These are phyloP conservation scores for Kokia cookei DNA, from an alignment of 441 rosid species.

Conservation along the genomic window DNA sequence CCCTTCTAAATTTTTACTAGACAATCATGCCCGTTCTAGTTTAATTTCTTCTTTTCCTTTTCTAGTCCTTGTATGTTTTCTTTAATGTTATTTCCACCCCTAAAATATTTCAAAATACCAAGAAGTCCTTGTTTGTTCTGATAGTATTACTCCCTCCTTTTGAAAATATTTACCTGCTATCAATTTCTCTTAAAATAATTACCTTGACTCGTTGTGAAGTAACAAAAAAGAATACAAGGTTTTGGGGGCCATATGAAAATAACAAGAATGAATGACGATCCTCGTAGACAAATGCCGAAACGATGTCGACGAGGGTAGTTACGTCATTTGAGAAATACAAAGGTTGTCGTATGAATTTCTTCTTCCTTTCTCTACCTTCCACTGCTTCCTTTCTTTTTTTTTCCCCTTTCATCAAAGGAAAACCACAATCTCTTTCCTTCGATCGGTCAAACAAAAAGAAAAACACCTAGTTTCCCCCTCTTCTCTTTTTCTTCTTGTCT, in stretches of 20 bases:
- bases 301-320: conserved; percentile 10
- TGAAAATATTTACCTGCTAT: too few relatives aligned
- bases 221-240: too few relatives aligned
- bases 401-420: conserved; percentile 10
- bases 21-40: conserved; percentile 7
- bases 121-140: background rate
- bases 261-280: background rate
- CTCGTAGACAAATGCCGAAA: background rate
- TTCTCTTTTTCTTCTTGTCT: background rate
- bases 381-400: background rate
- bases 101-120: background rate
- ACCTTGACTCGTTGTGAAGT: background rate
- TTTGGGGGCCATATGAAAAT: background rate
- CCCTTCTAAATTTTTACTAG: background rate
- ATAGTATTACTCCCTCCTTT: too few relatives aligned
- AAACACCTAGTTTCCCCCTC: conserved; percentile 18
- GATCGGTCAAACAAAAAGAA: background rate
- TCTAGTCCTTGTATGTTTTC: background rate
- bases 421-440: background rate
- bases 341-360: background rate
- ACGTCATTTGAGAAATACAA: conserved; percentile 6
- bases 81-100: background rate
- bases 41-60: background rate
- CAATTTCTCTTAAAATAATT: too few relatives aligned
- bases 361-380: background rate